Conservation (phyloP, 2,329 filamentous ascomycete genomes). For the Ascomycota sp. region DNA sequence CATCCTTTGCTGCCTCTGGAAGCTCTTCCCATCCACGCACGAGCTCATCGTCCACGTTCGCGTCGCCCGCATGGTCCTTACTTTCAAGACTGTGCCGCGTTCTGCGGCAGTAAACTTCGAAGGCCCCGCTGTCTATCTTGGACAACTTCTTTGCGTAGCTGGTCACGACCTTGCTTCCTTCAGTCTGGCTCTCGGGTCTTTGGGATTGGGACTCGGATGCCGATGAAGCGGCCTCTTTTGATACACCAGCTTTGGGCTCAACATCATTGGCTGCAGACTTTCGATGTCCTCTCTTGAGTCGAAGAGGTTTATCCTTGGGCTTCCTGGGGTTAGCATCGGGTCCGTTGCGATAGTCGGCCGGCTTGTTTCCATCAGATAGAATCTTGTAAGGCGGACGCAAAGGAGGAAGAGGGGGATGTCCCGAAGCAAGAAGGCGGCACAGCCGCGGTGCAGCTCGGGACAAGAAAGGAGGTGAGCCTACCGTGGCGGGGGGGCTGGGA, state of each 20-base stretch:
- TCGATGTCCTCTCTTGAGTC: slow-evolving; percentile 52
- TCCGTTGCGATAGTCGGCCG: slow-evolving; percentile 11
- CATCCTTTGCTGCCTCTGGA: slow-evolving; percentile 25
- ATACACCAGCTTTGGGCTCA: slow-evolving; percentile 20
- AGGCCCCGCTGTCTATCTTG: slow-evolving; percentile 25
- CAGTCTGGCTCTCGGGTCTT: slow-evolving; percentile 10
- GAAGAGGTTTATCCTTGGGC: slow-evolving; percentile 61
- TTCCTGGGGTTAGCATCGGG: slow-evolving; percentile 20
- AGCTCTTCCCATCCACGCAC: slow-evolving; percentile 33
- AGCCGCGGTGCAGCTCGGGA: slow-evolving; percentile 4
- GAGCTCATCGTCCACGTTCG: slow-evolving; percentile 32
- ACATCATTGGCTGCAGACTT: slow-evolving; percentile 30
- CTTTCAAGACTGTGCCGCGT: slow-evolving; percentile 21
- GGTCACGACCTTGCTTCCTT: slow-evolving; percentile 6
- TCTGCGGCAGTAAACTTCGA: slow-evolving; percentile 34
- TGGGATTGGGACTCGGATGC: slow-evolving; percentile 28
- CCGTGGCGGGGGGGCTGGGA: slow-evolving; percentile 60
- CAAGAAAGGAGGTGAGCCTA: slow-evolving; percentile 18
- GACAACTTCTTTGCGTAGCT: slow-evolving; percentile 21
- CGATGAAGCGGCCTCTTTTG: slow-evolving; percentile 24
- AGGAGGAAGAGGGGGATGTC: slow-evolving; percentile 5
- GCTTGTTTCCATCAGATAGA: slow-evolving; percentile 13
- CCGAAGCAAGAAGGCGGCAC: slow-evolving; percentile 1
- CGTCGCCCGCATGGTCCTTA: slow-evolving; percentile 19
- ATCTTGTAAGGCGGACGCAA: slow-evolving; percentile 10